Conservation (phyloP, 352 stramenopile genomes). For the Phytophthora ohioensis region DNA sequence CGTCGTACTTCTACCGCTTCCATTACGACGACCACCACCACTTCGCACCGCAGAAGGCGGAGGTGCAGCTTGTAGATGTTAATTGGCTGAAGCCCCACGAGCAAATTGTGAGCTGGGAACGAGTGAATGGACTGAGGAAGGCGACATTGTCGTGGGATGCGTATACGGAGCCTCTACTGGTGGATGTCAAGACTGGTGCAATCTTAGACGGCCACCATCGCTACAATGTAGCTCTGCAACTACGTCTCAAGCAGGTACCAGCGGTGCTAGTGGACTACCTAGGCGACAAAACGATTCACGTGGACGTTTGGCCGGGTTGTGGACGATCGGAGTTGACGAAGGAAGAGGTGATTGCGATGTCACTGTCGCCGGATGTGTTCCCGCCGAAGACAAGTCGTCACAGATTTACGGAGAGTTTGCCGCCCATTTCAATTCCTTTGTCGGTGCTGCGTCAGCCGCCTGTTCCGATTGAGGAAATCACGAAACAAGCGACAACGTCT, state of each 20-base stretch:
- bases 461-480: slow-evolving; percentile 56
- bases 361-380: slow-evolving; percentile 83
- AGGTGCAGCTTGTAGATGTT: slow-evolving; percentile 86
- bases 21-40: slow-evolving; percentile 74
- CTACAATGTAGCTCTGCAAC: slow-evolving; percentile 80
- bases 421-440: slow-evolving; percentile 84
- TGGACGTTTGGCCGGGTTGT: slow-evolving; percentile 84
- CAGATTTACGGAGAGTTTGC: slow-evolving; percentile 80
- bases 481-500: slow-evolving; percentile 9
- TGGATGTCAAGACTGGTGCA: slow-evolving; percentile 79
- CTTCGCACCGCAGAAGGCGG: slow-evolving; percentile 73
- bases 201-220: slow-evolving; percentile 89
- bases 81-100: slow-evolving; percentile 89
- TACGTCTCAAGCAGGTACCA: slow-evolving; percentile 77
- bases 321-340: slow-evolving; percentile 74
- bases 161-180: slow-evolving; percentile 82
- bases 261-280: slow-evolving; percentile 86
- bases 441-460: slow-evolving; percentile 74
- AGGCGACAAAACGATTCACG: slow-evolving; percentile 72
- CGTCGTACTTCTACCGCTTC: slow-evolving; percentile 90
- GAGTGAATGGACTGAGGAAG: slow-evolving; percentile 79
- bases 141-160: slow-evolving; percentile 85
- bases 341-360: slow-evolving; percentile 86
- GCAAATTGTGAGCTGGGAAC: slow-evolving; percentile 83
- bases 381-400: slow-evolving; percentile 88